These are phyloP conservation scores for Penicillium sp. DNA, from an alignment of 2,329 filamentous ascomycete genomes.

Conservation along the genomic window DNA sequence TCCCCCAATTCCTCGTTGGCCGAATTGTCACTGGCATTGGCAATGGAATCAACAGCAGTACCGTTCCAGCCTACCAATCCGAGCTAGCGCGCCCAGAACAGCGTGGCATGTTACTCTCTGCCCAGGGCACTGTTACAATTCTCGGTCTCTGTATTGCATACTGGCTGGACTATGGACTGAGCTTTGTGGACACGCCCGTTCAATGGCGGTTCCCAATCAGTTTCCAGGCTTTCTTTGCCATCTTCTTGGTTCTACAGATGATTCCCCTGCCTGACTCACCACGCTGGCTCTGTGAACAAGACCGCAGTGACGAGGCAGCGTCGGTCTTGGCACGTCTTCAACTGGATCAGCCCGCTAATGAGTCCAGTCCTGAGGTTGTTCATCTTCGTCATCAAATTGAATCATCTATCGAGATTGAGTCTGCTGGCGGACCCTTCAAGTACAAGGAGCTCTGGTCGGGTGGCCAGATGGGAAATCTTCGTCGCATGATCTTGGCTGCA, in stretches of 20 bases:
- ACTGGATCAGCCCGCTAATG: constrained; percentile 13
- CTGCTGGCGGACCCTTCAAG: constrained; percentile 27
- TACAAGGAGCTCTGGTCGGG: constrained; percentile 31
- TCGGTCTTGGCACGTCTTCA: constrained; percentile 24
- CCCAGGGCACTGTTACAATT: constrained; percentile 32
- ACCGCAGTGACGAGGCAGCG: constrained; percentile 25
- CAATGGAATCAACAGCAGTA: constrained; percentile 20
- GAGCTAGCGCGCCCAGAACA: constrained; percentile 17
- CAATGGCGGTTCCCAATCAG: constrained; percentile 41
- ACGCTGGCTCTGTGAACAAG: constrained; percentile 30
- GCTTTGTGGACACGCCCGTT: constrained; percentile 25
- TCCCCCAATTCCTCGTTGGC: constrained; percentile 41
- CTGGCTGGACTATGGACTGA: constrained; percentile 39
- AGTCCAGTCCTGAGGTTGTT: constrained; percentile 14
- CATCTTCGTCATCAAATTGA: constrained; percentile 21
- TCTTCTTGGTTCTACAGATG: constrained; percentile 30
- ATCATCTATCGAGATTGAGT: constrained; percentile 32
- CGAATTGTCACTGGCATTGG: constrained; percentile 42
- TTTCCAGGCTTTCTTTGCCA: constrained; percentile 36
- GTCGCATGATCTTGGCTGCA: constrained; percentile 28
- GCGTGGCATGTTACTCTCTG: constrained; percentile 16
- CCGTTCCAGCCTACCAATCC: constrained; percentile 16
- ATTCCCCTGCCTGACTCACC: constrained; percentile 35
- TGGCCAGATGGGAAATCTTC: constrained; percentile 27
- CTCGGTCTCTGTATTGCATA: constrained; percentile 43